Evolutionary conservation across 768 basidiomycete genomes (phyloP).

Genomic region (Suillus fuscotomentosus): DNA sequence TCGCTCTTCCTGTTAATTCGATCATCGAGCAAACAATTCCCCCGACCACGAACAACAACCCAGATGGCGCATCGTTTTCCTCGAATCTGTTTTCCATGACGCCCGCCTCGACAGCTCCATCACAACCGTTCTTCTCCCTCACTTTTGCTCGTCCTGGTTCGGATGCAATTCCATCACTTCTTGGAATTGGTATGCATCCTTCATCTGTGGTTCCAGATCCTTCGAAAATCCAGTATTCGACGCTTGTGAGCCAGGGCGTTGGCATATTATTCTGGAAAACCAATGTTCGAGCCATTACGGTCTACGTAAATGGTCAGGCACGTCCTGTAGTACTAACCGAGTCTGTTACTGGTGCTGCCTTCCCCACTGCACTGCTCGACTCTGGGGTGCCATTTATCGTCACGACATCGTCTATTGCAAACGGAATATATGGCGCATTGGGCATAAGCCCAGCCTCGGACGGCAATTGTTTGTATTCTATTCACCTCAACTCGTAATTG

Average conservation of each 20-base stretch:
- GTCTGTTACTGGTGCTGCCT: conserved; percentile 37
- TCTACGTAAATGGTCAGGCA: conserved; percentile 49
- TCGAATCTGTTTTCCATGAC: conserved; percentile 75
- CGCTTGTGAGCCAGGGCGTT: conserved; percentile 36
- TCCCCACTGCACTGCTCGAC: conserved; percentile 70
- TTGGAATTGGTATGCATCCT: conserved; percentile 74
- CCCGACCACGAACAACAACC: conserved; percentile 44
- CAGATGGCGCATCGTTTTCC: conserved; percentile 65
- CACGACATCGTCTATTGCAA: conserved; percentile 57
- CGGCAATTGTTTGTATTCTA: conserved; percentile 55
- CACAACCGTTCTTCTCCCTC: conserved; percentile 64
- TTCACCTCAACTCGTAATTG: not conserved
- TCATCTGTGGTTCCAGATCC: conserved; percentile 50
- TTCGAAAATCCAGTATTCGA: conserved; percentile 46
- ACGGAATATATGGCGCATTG: conserved; percentile 77
- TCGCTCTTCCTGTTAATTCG: conserved; percentile 74
- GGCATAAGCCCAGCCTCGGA: conserved; percentile 57
- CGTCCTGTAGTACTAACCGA: conserved; percentile 40
- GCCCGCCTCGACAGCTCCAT: conserved; percentile 49
- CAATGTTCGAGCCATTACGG: conserved; percentile 53
- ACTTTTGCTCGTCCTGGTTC: conserved; percentile 69
- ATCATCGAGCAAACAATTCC: conserved; percentile 54
- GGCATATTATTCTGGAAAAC: conserved; percentile 67
- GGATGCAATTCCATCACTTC: conserved; percentile 48
- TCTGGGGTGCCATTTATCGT: conserved; percentile 69